Base-by-base conservation (phyloP, 208 protist genomes). In the Trypanosoma vivax region DNA sequence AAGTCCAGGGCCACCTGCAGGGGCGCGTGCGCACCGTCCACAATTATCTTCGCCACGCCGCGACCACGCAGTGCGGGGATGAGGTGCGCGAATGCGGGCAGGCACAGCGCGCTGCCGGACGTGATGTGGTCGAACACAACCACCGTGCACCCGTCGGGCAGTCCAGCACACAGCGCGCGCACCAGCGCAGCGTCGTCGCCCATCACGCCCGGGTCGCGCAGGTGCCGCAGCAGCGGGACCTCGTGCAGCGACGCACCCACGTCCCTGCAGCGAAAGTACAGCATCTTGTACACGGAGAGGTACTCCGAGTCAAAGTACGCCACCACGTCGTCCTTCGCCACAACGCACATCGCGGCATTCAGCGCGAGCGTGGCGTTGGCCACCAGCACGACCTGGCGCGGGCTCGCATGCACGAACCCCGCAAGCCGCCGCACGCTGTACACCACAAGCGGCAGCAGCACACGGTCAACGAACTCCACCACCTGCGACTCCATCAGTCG, bases 281-380 rank as follows among this genome's bases (percentile, higher is more conserved):
- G 59, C 82, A 95, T 96, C 68, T 94, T 94, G 56, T 92, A 93
- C 27, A 96, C 88, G 0, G 82, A 69, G 21, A 92, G 72, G 65
- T 94, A 94, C 63, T 88, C 83, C 0, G 72, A 82, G 52, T 91
- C 83, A 21, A 94, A 63, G 50, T 82, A 88, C 1, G 77, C 81
- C 0, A 95, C 83, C 13, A 87, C 73, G 67, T 93, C 83, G 29
- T 72, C 66, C 35, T 63, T 59, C 33, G 63, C 58, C 24, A 88
- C 85, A 21, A 95, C 48, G 5, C 65, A 48, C 70, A 95, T 88
- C 0, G 81, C 90, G n/a, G 70, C 74, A 69, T 95, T 95, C 13
- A 96, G 65, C 7, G 64, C 86, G 56, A 82, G 86, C 1, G 88
- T 96, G 13, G 88, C 88, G 56, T 96, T 96, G 42, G 83, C 80